phyloP scores from a whole-genome alignment of 2,329 filamentous ascomycete genomes.

The Neopestalotiopsis clavispora region DNA sequence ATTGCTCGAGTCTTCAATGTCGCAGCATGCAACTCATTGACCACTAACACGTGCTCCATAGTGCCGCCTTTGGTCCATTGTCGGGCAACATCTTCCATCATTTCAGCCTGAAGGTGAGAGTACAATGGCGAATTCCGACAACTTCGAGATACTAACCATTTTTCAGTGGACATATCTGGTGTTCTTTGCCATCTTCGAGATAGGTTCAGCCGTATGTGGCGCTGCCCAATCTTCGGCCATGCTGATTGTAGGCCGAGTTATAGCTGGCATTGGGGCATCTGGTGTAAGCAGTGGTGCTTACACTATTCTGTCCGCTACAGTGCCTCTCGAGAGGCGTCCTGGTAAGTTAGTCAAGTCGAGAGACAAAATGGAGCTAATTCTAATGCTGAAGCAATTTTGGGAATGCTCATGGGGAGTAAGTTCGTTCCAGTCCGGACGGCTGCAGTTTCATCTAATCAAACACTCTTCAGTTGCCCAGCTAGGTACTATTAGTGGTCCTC shows the following conservation, averaged over 20 bases:
- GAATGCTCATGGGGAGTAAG: constrained; percentile 2
- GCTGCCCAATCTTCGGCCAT: constrained; percentile 18
- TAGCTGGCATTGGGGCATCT: constrained; percentile 17
- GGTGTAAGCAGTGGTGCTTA: constrained; percentile 18
- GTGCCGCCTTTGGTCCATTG: background rate
- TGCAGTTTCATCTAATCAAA: background rate
- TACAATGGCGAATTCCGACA: background rate
- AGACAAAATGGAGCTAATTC: background rate
- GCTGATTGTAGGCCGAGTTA: constrained; percentile 20
- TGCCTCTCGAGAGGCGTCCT: constrained; percentile 17
- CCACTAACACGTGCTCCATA: background rate
- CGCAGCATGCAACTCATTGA: background rate
- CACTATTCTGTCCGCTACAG: constrained; percentile 18
- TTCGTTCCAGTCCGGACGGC: background rate
- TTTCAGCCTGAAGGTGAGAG: constrained; percentile 1
- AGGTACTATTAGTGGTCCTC: background rate
- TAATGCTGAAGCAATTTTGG: background rate
- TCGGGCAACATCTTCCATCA: background rate
- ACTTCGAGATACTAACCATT: background rate
- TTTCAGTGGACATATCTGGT: background rate
- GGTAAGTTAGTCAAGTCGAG: background rate
- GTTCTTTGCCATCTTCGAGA: constrained; percentile 7
- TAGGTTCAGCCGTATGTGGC: constrained; percentile 8
- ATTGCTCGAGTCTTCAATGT: background rate
- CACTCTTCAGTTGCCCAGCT: background rate